Conservation (phyloP, 2,329 filamentous ascomycete species). For the Bertia moriformis region DNA sequence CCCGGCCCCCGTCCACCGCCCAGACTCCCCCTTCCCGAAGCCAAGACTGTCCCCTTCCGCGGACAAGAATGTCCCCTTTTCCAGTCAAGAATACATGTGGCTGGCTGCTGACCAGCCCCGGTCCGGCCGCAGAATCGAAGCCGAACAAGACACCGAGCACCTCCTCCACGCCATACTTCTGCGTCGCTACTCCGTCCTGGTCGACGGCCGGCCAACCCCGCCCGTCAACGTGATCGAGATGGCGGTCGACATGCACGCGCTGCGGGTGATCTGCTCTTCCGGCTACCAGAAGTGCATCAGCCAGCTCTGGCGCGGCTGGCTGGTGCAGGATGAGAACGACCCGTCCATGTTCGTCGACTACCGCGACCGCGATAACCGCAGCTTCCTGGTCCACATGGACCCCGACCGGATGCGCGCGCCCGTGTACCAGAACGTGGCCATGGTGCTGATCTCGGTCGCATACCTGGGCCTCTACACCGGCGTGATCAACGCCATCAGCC, state of each 20-base stretch:
- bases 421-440: slow-evolving; percentile 78
- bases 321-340: slow-evolving; percentile 89
- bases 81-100: not conserved
- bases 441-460: slow-evolving; percentile 69
- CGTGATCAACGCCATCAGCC: slow-evolving; percentile 89
- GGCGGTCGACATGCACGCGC: slow-evolving; percentile 80
- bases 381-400: slow-evolving; percentile 71
- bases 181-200: slow-evolving; percentile 72
- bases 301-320: slow-evolving; percentile 89
- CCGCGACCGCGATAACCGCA: slow-evolving; percentile 62
- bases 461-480: slow-evolving; percentile 77
- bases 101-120: slow-evolving; percentile 2
- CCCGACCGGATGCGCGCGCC: slow-evolving; percentile 89
- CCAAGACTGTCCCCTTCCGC: too few species aligned
- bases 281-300: slow-evolving; percentile 93
- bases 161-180: slow-evolving; percentile 71
- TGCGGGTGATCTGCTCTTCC: slow-evolving; percentile 75
- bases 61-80: too few species aligned
- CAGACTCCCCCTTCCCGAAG: not conserved
- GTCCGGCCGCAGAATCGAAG: slow-evolving; percentile 73
- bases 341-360: slow-evolving; percentile 83
- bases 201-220: slow-evolving; percentile 55
- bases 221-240: slow-evolving; percentile 85
- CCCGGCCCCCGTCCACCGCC: not conserved
- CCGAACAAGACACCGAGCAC: slow-evolving; percentile 64